phyloP scores from a whole-genome alignment of 352 stramenopile species.

The Phytophthora citricola region DNA sequence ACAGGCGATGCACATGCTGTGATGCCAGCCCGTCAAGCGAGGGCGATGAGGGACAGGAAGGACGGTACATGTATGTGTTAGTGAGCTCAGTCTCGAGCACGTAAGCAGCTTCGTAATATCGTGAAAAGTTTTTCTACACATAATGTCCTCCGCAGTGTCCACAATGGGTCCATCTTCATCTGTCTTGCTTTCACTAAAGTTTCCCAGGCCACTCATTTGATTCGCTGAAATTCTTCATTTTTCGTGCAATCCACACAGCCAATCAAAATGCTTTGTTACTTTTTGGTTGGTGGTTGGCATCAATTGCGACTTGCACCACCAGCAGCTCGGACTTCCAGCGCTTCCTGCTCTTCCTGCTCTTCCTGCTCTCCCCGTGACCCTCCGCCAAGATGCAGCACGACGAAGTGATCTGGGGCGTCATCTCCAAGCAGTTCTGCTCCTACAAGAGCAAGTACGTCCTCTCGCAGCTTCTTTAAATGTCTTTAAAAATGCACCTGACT shows the following conservation, averaged over 20 bases:
- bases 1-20: background rate
- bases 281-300: constrained; percentile 34
- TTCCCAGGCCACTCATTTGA: background rate
- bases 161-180: background rate
- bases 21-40: constrained; percentile 10
- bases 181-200: background rate
- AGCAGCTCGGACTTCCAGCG: background rate
- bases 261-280: background rate
- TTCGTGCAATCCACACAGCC: constrained; percentile 10
- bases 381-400: constrained; percentile 92
- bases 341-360: constrained; percentile 2
- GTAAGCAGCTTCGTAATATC: constrained; percentile 25
- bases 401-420: constrained; percentile 99
- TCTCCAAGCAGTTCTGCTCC: constrained; percentile 99
- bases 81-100: constrained; percentile 14
- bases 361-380: background rate
- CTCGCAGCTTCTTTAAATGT: too few relatives aligned
- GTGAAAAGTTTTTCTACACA: constrained; percentile 17
- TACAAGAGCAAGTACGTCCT: constrained; percentile 96
- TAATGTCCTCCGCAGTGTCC: background rate
- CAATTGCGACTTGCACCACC: constrained; percentile 32
- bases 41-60: constrained; percentile 1
- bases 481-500: background rate
- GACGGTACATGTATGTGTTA: constrained; percentile 10
- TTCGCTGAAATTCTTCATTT: constrained; percentile 23